A percentile compares a stretch with the other conserved stretches of the same genome.
Evolutionary conservation across 208 protist genomes (phyloP).

Genomic region (Acanthamoeba sp.): DNA sequence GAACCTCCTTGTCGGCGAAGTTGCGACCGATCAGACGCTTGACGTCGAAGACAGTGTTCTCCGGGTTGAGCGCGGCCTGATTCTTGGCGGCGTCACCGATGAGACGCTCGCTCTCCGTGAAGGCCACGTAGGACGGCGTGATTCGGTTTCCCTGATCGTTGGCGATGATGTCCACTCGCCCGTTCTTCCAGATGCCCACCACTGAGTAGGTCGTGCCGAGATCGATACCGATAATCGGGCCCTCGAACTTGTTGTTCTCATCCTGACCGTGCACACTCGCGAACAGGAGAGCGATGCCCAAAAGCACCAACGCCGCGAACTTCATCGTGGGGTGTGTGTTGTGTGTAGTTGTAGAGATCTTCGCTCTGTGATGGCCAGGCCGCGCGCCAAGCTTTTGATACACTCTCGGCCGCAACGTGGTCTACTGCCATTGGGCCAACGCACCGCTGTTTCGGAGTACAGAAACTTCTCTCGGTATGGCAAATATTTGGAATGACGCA

Average conservation of each 20-base stretch:
- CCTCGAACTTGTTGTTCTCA: neutral
- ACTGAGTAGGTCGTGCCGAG: constrained; percentile 92
- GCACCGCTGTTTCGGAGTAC: too few species aligned
- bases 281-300: neutral
- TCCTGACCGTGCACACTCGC: neutral
- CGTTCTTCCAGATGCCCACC: constrained; percentile 91
- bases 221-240: constrained; percentile 90
- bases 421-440: too few species aligned
- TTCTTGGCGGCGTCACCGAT: constrained; percentile 71
- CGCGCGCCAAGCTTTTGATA: neutral
- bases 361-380: neutral
- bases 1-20: constrained; percentile 88
- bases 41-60: constrained; percentile 95
- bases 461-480: too few species aligned
- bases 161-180: constrained; percentile 91
- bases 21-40: constrained; percentile 94
- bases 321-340: neutral
- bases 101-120: constrained; percentile 87
- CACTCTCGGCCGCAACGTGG: neutral
- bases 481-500: too few species aligned
- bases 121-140: constrained; percentile 95
- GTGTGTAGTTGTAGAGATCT: neutral
- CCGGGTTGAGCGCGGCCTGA: constrained; percentile 93
- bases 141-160: constrained; percentile 92
- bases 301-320: neutral